phyloP scores from a whole-genome alignment of 805 yeast species.

The Saturnispora sekii region DNA sequence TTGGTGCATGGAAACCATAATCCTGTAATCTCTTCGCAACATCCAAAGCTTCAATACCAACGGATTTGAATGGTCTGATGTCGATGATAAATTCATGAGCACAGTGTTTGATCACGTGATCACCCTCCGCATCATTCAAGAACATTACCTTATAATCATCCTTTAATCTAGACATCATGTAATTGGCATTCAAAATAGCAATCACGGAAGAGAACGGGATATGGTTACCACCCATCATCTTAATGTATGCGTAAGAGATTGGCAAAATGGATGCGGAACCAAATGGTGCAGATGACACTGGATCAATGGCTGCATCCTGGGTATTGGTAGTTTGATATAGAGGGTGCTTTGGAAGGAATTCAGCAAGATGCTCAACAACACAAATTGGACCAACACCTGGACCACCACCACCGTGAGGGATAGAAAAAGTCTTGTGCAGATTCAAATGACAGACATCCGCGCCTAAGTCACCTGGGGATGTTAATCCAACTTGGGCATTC shows the following conservation, averaged over 20 bases:
- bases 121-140: constrained; percentile 34
- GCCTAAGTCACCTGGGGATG: constrained; percentile 95
- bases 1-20: constrained; percentile 98
- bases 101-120: constrained; percentile 51
- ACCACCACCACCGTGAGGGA: constrained; percentile 99
- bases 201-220: constrained; percentile 79
- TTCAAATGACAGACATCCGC: constrained; percentile 98
- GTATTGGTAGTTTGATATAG: constrained; percentile 43
- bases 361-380: constrained; percentile 70
- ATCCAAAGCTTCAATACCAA: constrained; percentile 90
- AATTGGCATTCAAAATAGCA: constrained; percentile 93
- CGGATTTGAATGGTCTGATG: constrained; percentile 68
- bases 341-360: constrained; percentile 75
- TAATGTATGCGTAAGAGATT: constrained; percentile 89
- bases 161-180: constrained; percentile 75
- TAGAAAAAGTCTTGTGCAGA: constrained; percentile 93
- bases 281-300: constrained; percentile 90
- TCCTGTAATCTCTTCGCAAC: constrained; percentile 96
- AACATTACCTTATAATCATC: constrained; percentile 70
- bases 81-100: constrained; percentile 97
- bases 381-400: constrained; percentile 99
- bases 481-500: constrained; percentile 98
- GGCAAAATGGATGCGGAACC: constrained; percentile 93
- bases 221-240: constrained; percentile 81
- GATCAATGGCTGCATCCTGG: constrained; percentile 42